Evolutionary conservation across 2,329 filamentous ascomycete species (phyloP).

Genomic region (Ophiocordyceps camponoti-floridani): DNA sequence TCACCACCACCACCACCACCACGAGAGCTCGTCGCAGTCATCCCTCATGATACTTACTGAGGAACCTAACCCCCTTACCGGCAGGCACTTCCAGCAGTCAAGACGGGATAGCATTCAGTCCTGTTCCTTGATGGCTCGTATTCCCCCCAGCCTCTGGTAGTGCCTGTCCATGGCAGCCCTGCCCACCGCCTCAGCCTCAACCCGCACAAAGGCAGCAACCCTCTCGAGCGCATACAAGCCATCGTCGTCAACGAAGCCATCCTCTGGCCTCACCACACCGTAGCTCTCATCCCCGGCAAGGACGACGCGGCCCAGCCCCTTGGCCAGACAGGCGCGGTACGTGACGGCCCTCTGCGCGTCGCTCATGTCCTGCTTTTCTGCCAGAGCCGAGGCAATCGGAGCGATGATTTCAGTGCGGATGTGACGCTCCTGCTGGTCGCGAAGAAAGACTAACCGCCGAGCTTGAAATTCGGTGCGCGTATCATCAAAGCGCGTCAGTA

Average conservation of each 20-base stretch:
- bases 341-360: conserved; percentile 3
- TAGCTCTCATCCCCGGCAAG: conserved; percentile 23
- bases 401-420: conserved; percentile 30
- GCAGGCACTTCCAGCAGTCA: too few species aligned
- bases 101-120: background rate
- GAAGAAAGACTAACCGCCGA: conserved; percentile 21
- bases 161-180: background rate
- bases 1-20: too few species aligned
- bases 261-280: conserved; percentile 8
- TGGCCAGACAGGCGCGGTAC: conserved; percentile 17
- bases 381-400: conserved; percentile 9
- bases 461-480: conserved; percentile 22
- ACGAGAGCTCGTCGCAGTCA: too few species aligned
- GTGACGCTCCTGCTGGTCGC: conserved; percentile 19
- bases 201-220: background rate
- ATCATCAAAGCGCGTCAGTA: conserved; percentile 31
- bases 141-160: background rate
- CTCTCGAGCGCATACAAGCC: background rate
- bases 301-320: conserved; percentile 30
- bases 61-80: too few species aligned
- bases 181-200: background rate
- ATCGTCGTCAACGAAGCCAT: background rate
- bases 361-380: conserved; percentile 3
- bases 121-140: background rate
- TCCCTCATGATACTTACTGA: too few species aligned